A percentile compares a stretch with the other conserved stretches of the same genome.
These are phyloP conservation scores for Phytophthora chlamydospora DNA, from an alignment of 352 stramenopile species.

Conservation along the genomic window DNA sequence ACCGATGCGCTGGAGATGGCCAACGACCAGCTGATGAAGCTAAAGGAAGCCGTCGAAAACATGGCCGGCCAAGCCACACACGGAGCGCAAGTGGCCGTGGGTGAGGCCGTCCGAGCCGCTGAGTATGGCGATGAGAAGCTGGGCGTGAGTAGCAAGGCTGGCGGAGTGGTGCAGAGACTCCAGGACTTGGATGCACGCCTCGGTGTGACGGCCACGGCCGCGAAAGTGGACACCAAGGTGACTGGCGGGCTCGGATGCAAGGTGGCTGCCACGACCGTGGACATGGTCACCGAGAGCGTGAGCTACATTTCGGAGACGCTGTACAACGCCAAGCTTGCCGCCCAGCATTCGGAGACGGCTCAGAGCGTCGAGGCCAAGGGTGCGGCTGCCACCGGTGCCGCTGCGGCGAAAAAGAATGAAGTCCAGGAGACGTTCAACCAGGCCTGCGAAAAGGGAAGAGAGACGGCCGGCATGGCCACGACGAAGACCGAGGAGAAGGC, in stretches of 20 bases:
- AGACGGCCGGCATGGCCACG: constrained; percentile 29
- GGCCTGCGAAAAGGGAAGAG: constrained; percentile 32
- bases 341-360: constrained; percentile 50
- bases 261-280: constrained; percentile 58
- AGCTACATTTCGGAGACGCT: constrained; percentile 74
- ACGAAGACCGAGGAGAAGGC: constrained; percentile 26
- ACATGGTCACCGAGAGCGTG: constrained; percentile 66
- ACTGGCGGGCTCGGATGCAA: constrained; percentile 63
- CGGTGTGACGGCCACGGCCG: constrained; percentile 57
- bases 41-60: constrained; percentile 54
- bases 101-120: constrained; percentile 47
- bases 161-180: constrained; percentile 53
- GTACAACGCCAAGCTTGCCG: constrained; percentile 59
- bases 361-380: constrained; percentile 47
- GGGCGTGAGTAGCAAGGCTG: constrained; percentile 45
- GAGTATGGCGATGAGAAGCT: constrained; percentile 66
- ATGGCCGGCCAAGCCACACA: constrained; percentile 31
- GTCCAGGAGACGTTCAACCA: constrained; percentile 36
- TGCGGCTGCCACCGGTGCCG: constrained; percentile 27
- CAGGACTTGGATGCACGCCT: constrained; percentile 62
- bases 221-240: constrained; percentile 67
- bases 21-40: constrained; percentile 52
- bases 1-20: constrained; percentile 66
- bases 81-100: constrained; percentile 40
- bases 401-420: constrained; percentile 31